Conservation (phyloP, 495 filamentous ascomycete genomes). For the Lentithecium fluviatile region DNA sequence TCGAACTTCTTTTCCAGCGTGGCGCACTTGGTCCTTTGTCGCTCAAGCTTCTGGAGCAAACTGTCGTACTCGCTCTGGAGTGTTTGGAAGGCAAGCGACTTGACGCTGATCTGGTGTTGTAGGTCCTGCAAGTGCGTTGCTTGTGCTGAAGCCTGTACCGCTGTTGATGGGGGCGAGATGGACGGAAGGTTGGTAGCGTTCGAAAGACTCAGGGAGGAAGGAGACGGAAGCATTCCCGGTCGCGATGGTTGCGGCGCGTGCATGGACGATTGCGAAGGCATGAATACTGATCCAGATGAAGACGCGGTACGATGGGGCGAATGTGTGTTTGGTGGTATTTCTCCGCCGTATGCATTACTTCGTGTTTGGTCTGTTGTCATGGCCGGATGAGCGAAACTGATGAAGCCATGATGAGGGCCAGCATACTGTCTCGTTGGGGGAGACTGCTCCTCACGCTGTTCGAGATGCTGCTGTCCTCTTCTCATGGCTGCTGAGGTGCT, state of each 20-base stretch:
- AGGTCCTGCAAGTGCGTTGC: constrained; percentile 48
- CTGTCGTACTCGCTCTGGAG: constrained; percentile 50
- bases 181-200: constrained; percentile 28
- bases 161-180: constrained; percentile 34
- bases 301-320: constrained; percentile 32
- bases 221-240: constrained; percentile 30
- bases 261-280: constrained; percentile 33
- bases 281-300: constrained; percentile 30
- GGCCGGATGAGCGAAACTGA: constrained; percentile 9
- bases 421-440: constrained; percentile 17
- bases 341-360: constrained; percentile 25
- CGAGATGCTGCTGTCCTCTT: constrained; percentile 21
- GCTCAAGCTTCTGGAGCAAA: constrained; percentile 48
- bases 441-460: constrained; percentile 25
- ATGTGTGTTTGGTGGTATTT: constrained; percentile 12
- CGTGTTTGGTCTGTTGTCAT: constrained; percentile 18
- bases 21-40: constrained; percentile 46
- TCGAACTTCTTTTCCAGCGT: constrained; percentile 51
- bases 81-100: constrained; percentile 49
- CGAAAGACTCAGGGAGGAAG: constrained; percentile 33
- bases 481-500: constrained; percentile 25
- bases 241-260: constrained; percentile 30
- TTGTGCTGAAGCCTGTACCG: constrained; percentile 40
- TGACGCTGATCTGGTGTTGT: constrained; percentile 52
- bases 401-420: constrained; percentile 16